Conservation (phyloP, 345 rosid species). For the Pistacia vera region DNA sequence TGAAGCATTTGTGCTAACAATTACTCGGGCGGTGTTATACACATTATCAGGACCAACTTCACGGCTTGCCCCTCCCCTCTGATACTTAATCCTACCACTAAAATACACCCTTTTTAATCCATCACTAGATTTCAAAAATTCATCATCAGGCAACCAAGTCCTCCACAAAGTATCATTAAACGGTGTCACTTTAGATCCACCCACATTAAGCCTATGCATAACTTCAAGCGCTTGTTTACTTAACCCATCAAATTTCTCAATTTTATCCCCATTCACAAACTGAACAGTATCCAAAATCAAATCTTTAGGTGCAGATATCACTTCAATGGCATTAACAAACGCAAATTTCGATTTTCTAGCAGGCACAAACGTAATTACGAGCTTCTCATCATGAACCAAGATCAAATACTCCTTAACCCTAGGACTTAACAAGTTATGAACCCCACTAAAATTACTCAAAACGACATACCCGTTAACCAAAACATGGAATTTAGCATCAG, state of each 20-base stretch:
- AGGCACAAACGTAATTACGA: slow-evolving; percentile 64
- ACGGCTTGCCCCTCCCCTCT: slow-evolving; percentile 64
- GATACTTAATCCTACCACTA: slow-evolving; percentile 64
- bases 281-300: slow-evolving; percentile 62
- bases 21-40: slow-evolving; percentile 63
- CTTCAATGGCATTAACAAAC: slow-evolving; percentile 85
- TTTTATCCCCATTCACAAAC: slow-evolving; percentile 38
- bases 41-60: slow-evolving; percentile 85
- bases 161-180: slow-evolving; percentile 91
- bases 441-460: slow-evolving; percentile 65
- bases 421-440: slow-evolving; percentile 16
- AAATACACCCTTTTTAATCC: slow-evolving; percentile 45
- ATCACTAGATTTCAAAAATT: slow-evolving; percentile 50
- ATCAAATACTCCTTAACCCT: slow-evolving; percentile 70
- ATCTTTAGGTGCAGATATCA: slow-evolving; percentile 87
- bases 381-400: slow-evolving; percentile 47
- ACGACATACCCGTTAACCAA: slow-evolving; percentile 67
- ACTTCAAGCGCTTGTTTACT: slow-evolving; percentile 61
- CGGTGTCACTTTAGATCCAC: slow-evolving; percentile 86
- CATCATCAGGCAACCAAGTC: slow-evolving; percentile 86
- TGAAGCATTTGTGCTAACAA: slow-evolving; percentile 48
- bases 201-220: slow-evolving; percentile 66
- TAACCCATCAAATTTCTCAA: slow-evolving; percentile 50
- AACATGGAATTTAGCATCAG: slow-evolving; percentile 68
- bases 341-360: slow-evolving; percentile 46